Evolutionary conservation across 345 rosid genomes (phyloP), one percentile per base, ranked within the genome.

Genomic region (Eucalyptus dawsonii): DNA sequence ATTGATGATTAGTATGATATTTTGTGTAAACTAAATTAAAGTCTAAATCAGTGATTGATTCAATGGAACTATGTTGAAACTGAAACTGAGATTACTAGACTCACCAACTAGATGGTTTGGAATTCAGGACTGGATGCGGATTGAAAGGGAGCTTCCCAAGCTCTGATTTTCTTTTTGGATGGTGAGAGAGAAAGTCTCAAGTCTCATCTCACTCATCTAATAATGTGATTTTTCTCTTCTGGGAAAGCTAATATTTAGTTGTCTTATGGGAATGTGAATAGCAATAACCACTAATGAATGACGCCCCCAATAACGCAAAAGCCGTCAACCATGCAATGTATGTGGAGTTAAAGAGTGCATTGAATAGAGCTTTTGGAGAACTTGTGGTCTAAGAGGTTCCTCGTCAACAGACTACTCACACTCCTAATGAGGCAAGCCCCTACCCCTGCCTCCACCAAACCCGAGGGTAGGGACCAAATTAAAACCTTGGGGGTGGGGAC

Each of bases 381-480:
- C 62, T 56, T 24, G 14, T 56, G 62, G 6, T 24, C 14, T 11
- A 22, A 56, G 62, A 56, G 11, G 29, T 56, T 56, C 62, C 62
- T 56, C 3, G 3, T 24, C 29, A 56, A 56, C 0, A 22, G 5
- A 56, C 27, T 24, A 56, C 25, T 56, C 29, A 56, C 13, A 56
- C 62, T 56, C 62, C 29, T 56, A 25, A 56, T 24, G 62, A 56
- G 62, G 29, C 6, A 1, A 56, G 29, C 62, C 62, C 24, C 29
- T 3, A 0, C 62, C 62, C 1, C 0, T 6, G 19, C 17, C 53
- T 50, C 62, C 62, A 53, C 58, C 9, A 53, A 17, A 24, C 62
- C 29, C 27, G 14, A 25, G 62, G 62, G 29, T 6, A 5, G 3
- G 62, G 62, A 22, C 60, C 60, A 22, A 56, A 56, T 56, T 22